Percentiles rank a stretch among this genome's conserved stretches.
phyloP scores from a whole-genome alignment of 495 filamentous ascomycete species.

The Aspergillus bertholletiae region DNA sequence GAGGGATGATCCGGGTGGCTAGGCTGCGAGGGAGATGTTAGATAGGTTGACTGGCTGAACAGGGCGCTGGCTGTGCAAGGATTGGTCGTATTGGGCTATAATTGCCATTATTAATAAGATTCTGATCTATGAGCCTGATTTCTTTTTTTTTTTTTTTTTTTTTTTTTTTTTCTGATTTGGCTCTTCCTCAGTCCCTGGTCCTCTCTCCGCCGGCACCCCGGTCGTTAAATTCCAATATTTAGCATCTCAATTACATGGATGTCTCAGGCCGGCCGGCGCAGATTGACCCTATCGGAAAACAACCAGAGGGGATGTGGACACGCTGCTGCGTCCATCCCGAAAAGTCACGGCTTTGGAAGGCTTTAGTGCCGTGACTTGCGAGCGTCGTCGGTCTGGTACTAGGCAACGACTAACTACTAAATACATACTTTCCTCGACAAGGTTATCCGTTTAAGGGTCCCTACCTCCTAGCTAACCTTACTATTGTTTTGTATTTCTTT shows the following conservation, averaged over 20 bases:
- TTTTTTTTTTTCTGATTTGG: background rate
- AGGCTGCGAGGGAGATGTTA: background rate
- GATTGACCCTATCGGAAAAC: slow-evolving; percentile 1
- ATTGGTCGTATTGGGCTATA: background rate
- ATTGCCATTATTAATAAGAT: background rate
- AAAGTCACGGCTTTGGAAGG: slow-evolving; percentile 1
- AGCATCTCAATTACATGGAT: background rate
- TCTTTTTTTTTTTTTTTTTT: background rate
- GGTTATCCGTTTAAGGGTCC: background rate
- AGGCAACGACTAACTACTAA: background rate
- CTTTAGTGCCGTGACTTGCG: background rate
- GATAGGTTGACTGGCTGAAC: background rate
- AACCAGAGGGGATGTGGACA: background rate
- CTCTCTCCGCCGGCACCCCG: background rate
- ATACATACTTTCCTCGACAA: background rate
- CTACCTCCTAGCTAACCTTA: background rate
- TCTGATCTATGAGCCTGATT: background rate
- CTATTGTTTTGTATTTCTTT: background rate
- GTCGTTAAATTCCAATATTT: background rate
- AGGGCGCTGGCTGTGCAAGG: background rate
- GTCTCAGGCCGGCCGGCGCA: background rate
- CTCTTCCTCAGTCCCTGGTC: background rate
- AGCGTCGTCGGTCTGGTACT: background rate
- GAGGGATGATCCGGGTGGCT: background rate
- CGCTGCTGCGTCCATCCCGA: background rate